These are phyloP conservation scores for Suillus luteus DNA, from an alignment of 768 basidiomycete species.

Conservation along the genomic window DNA sequence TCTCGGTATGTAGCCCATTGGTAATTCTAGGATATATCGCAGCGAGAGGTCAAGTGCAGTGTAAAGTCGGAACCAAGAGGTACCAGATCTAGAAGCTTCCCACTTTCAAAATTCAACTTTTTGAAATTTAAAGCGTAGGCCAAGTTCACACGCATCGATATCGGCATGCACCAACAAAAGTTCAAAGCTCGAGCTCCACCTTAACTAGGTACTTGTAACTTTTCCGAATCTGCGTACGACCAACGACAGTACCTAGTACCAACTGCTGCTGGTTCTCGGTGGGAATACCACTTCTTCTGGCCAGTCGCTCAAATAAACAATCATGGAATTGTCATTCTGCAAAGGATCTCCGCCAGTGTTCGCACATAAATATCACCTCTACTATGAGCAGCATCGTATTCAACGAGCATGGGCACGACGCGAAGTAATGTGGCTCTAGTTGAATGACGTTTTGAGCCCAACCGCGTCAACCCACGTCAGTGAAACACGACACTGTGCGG, in stretches of 20 bases:
- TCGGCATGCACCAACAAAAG: not conserved
- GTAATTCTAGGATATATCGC: not conserved
- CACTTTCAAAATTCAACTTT: too few relatives aligned
- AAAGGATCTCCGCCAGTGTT: conserved; percentile 30
- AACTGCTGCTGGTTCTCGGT: not conserved
- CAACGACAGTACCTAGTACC: not conserved
- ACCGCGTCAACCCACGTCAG: conserved; percentile 59
- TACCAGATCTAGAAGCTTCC: not conserved
- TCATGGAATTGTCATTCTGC: conserved; percentile 39
- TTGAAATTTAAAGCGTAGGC: too few relatives aligned
- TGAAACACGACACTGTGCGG: conserved; percentile 66
- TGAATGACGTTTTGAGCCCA: conserved; percentile 70
- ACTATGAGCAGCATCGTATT: conserved; percentile 70
- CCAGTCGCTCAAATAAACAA: conserved; percentile 11
- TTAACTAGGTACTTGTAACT: not conserved
- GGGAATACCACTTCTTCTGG: not conserved
- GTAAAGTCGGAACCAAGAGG: not conserved
- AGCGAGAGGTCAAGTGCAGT: not conserved
- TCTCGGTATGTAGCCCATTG: not conserved
- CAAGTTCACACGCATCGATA: not conserved
- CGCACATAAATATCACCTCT: conserved; percentile 44
- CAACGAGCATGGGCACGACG: conserved; percentile 66
- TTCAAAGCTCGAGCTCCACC: not conserved
- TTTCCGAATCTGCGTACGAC: not conserved
- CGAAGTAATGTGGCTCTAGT: conserved; percentile 71